These are phyloP conservation scores for Tylopilus plumbeoviolaceoides DNA, from an alignment of 768 basidiomycete genomes.

Conservation along the genomic window DNA sequence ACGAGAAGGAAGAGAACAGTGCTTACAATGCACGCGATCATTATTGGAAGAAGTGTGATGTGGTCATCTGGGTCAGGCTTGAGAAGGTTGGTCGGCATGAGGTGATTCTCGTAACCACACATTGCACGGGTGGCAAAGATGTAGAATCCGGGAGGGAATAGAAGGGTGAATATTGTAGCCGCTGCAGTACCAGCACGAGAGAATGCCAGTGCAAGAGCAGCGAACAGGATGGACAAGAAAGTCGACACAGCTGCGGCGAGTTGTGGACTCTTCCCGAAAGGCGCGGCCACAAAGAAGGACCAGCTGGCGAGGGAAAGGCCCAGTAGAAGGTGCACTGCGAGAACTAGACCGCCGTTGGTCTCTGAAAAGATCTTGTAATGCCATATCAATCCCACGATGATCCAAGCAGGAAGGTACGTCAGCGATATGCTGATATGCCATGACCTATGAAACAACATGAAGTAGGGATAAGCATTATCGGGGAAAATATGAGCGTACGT, in stretches of 20 bases:
- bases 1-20: background rate
- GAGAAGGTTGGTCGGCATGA: conserved; percentile 49
- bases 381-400: conserved; percentile 63
- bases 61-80: conserved; percentile 61
- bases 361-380: conserved; percentile 60
- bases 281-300: conserved; percentile 66
- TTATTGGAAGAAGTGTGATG: conserved; percentile 53
- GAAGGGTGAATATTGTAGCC: conserved; percentile 59
- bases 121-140: conserved; percentile 67
- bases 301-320: conserved; percentile 66
- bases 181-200: conserved; percentile 37
- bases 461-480: no score
- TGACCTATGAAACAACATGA: no score
- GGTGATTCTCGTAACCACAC: conserved; percentile 61
- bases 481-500: no score
- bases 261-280: conserved; percentile 71
- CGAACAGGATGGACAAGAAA: conserved; percentile 60
- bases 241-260: conserved; percentile 65
- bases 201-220: conserved; percentile 61
- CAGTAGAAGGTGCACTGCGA: conserved; percentile 62
- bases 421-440: no score
- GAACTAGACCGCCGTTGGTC: conserved; percentile 55
- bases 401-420: conserved; percentile 75
- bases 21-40: conserved; percentile 64
- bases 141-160: conserved; percentile 77